Percentiles rank a stretch among this genome's conserved stretches.
phyloP scores from a whole-genome alignment of 192 early-diverging fungal genomes.

The Coemansia sp. region DNA sequence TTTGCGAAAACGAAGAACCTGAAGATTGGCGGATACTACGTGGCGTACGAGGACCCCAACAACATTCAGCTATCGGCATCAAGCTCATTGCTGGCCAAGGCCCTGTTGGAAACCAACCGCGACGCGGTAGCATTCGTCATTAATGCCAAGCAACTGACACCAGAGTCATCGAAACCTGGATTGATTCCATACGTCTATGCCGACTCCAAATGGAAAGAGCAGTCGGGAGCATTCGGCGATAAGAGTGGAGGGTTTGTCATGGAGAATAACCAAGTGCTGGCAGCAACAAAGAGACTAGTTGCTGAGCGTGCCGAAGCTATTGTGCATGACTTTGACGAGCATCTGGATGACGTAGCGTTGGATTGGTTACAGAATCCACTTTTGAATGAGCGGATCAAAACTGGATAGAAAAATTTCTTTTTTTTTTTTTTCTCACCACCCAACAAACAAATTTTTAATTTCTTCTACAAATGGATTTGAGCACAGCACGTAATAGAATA shows the following conservation, averaged over 20 bases:
- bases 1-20: conserved; percentile 39
- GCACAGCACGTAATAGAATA: conserved; percentile 62
- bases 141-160: conserved; percentile 36
- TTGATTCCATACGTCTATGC: conserved; percentile 27
- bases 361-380: conserved; percentile 52
- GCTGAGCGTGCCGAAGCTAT: conserved; percentile 36
- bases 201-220: conserved; percentile 46
- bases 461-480: conserved; percentile 59
- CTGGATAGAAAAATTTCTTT: neutral
- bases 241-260: conserved; percentile 28
- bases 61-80: conserved; percentile 37
- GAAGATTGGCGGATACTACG: conserved; percentile 40
- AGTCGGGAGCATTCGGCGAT: conserved; percentile 25
- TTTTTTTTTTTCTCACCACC: conserved; percentile 13
- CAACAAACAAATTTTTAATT: neutral
- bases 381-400: conserved; percentile 41
- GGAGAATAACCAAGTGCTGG: conserved; percentile 48
- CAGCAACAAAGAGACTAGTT: conserved; percentile 32
- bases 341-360: conserved; percentile 43
- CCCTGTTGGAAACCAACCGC: conserved; percentile 16
- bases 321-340: conserved; percentile 55
- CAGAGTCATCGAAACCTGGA: conserved; percentile 16
- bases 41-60: conserved; percentile 42
- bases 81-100: conserved; percentile 33
- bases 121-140: conserved; percentile 40